These are phyloP conservation scores for Diversispora eburnea DNA, from an alignment of 192 early-diverging fungal species.

Conservation along the genomic window DNA sequence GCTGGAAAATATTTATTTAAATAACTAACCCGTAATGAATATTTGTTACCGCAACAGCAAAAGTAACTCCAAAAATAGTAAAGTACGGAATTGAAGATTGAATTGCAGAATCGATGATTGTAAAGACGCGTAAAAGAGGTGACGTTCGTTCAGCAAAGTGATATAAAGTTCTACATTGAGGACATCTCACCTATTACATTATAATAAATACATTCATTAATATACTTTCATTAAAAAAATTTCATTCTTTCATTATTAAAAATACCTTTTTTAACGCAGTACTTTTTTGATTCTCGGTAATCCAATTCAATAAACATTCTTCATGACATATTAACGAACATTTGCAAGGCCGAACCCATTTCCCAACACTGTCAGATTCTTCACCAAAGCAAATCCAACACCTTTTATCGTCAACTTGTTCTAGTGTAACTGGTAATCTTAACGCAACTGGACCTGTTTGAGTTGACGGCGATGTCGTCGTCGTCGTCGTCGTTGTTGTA, in stretches of 20 bases:
- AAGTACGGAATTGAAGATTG: constrained; percentile 62
- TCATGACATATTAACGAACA: constrained; percentile 78
- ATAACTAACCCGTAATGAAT: constrained; percentile 57
- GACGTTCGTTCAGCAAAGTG: constrained; percentile 55
- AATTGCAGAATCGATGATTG: constrained; percentile 48
- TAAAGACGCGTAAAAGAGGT: constrained; percentile 46
- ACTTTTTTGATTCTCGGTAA: constrained; percentile 61
- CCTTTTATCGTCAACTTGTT: constrained; percentile 33
- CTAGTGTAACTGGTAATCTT: background rate
- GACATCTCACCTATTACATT: constrained; percentile 57
- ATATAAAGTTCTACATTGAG: constrained; percentile 66
- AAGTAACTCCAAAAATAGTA: constrained; percentile 56
- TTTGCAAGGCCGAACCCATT: constrained; percentile 69
- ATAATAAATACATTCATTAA: background rate
- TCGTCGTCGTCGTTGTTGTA: background rate
- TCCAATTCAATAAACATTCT: constrained; percentile 73
- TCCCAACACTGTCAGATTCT: constrained; percentile 51
- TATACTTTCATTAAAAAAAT: background rate
- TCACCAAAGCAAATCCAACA: constrained; percentile 83
- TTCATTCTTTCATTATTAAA: background rate
- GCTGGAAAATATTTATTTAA: background rate
- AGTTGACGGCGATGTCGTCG: background rate
- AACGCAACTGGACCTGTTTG: background rate
- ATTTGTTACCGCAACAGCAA: constrained; percentile 58
- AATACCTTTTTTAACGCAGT: constrained; percentile 46